These are phyloP conservation scores for Phoma sp. DNA, from an alignment of 2,329 filamentous ascomycete species.

Conservation along the genomic window DNA sequence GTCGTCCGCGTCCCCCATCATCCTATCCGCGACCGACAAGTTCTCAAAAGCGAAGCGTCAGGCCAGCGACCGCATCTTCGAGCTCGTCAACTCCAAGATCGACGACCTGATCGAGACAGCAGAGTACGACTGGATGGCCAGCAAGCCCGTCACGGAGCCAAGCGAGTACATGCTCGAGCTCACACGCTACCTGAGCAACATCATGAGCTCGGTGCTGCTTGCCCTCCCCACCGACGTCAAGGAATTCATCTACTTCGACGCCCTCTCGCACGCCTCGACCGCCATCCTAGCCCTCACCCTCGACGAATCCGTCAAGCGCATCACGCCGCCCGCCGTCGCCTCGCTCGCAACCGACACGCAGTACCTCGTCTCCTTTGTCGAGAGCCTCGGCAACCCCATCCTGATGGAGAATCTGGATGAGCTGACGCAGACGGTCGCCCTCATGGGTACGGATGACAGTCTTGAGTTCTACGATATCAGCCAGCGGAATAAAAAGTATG, in stretches of 20 bases:
- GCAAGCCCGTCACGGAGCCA: constrained; percentile 70
- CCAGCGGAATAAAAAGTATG: constrained; percentile 89
- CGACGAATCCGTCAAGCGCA: constrained; percentile 78
- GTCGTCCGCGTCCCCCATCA: constrained; percentile 79
- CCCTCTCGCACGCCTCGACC: constrained; percentile 85
- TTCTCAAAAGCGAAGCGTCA: constrained; percentile 93
- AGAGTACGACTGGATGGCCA: constrained; percentile 87
- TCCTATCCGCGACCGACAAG: constrained; percentile 80
- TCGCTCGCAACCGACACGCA: constrained; percentile 82
- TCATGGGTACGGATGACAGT: constrained; percentile 86
- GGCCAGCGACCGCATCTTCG: constrained; percentile 96
- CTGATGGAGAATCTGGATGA: constrained; percentile 89
- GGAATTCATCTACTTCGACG: constrained; percentile 97
- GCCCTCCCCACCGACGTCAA: constrained; percentile 96
- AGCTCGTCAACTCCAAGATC: constrained; percentile 98
- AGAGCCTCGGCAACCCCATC: constrained; percentile 85
- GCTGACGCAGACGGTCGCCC: constrained; percentile 86
- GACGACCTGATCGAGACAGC: constrained; percentile 96
- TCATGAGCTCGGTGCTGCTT: constrained; percentile 93
- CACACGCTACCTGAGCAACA: constrained; percentile 90
- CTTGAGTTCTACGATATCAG: constrained; percentile 97
- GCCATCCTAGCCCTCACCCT: constrained; percentile 83
- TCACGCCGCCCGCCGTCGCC: constrained; percentile 84
- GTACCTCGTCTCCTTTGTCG: constrained; percentile 85
- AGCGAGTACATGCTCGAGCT: constrained; percentile 96